A percentile compares a stretch with the other conserved stretches of the same genome.
Evolutionary conservation across 768 basidiomycete species (phyloP).

Genomic region (Cubamyces sp.): DNA sequence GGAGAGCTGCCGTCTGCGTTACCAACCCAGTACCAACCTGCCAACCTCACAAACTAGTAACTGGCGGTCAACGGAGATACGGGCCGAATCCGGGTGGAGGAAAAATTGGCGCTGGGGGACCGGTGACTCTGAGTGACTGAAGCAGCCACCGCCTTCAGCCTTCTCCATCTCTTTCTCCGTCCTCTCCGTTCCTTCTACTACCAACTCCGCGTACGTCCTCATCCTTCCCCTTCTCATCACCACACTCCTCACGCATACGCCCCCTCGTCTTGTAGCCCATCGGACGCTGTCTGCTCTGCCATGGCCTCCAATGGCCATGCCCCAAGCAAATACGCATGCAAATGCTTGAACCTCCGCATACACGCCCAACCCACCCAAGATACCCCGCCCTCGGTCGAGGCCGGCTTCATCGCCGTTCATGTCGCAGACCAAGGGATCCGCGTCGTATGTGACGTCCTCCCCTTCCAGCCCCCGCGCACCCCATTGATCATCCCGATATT

Average conservation of each 20-base stretch:
- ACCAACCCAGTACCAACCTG: no score
- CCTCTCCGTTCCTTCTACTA: background rate
- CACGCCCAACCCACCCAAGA: constrained; percentile 37
- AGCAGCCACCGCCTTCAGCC: background rate
- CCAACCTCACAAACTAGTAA: no score
- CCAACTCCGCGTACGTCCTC: constrained; percentile 4
- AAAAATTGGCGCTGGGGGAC: constrained; percentile 18
- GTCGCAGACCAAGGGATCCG: constrained; percentile 69
- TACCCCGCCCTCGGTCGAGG: constrained; percentile 30
- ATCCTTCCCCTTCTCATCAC: constrained; percentile 7
- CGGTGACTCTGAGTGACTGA: constrained; percentile 15
- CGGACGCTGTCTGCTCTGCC: constrained; percentile 5
- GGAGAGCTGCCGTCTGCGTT: background rate
- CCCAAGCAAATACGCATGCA: constrained; percentile 54
- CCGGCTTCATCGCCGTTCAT: constrained; percentile 56
- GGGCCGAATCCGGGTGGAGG: constrained; percentile 19
- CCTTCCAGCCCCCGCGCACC: background rate
- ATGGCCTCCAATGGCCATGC: constrained; percentile 33
- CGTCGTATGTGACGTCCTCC: constrained; percentile 53
- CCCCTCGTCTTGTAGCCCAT: background rate
- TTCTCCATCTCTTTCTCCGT: background rate
- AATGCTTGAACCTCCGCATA: constrained; percentile 74
- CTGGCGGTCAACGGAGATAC: constrained; percentile 6
- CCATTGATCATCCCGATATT: constrained; percentile 18
- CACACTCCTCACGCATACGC: background rate